Evolutionary conservation across 2,329 filamentous ascomycete genomes (phyloP).

Genomic region (Fusarium virguliforme): DNA sequence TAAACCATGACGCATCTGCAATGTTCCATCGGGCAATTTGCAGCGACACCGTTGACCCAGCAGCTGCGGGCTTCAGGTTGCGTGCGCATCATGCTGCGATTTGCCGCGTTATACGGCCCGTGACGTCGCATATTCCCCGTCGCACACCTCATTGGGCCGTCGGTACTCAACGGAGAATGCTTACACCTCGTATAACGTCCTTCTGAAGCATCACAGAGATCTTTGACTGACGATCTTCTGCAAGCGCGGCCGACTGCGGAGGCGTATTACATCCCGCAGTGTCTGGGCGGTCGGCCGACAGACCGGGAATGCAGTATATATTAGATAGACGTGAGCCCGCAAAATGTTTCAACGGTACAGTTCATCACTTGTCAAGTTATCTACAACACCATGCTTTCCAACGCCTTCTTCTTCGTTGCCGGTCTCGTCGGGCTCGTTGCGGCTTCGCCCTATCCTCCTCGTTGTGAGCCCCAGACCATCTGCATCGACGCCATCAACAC

Average conservation of each 20-base stretch:
- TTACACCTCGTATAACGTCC: constrained; percentile 16
- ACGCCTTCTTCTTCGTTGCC: constrained; percentile 20
- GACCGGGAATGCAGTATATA: constrained; percentile 5
- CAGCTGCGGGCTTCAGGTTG: constrained; percentile 2
- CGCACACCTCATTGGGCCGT: constrained; percentile 7
- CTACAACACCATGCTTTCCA: constrained; percentile 31
- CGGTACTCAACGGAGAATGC: constrained; percentile 17
- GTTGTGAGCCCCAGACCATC: constrained; percentile 29
- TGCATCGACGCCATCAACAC: constrained; percentile 52
- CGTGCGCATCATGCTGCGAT: not conserved
- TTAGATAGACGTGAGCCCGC: constrained; percentile 13
- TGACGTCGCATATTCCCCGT: constrained; percentile 1
- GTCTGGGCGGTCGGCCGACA: not conserved
- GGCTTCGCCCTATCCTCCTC: constrained; percentile 24
- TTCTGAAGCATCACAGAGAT: not conserved
- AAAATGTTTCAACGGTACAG: not conserved
- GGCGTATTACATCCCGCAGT: not conserved
- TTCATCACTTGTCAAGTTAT: not conserved
- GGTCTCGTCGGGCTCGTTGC: constrained; percentile 29
- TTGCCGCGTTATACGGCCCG: constrained; percentile 6
- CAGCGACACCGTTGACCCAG: not conserved
- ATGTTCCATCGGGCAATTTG: not conserved
- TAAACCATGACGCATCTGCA: constrained; percentile 1
- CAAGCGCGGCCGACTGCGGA: not conserved
- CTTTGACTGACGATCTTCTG: constrained; percentile 4